phyloP scores from a whole-genome alignment of 768 basidiomycete genomes.

The Macrolepiota albuminosa region DNA sequence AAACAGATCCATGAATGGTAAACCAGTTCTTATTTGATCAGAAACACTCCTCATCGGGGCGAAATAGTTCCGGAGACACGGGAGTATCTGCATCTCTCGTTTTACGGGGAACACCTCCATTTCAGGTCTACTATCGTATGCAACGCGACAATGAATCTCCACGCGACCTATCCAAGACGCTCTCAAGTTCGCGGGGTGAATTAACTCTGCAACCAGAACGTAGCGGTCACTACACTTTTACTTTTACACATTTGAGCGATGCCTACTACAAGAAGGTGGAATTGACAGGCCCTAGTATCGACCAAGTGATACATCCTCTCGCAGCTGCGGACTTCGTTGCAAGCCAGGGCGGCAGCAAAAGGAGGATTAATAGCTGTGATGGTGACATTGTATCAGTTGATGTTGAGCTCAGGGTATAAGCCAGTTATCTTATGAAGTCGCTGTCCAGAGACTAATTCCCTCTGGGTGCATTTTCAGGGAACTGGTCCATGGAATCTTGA shows the following conservation, averaged over 20 bases:
- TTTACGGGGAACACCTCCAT: constrained; percentile 86
- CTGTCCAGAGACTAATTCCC: neutral
- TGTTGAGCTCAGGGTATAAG: constrained; percentile 72
- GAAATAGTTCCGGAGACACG: constrained; percentile 76
- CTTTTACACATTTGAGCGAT: constrained; percentile 76
- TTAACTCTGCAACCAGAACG: constrained; percentile 81
- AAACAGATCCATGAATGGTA: constrained; percentile 90
- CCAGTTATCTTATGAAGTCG: constrained; percentile 13
- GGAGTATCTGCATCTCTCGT: constrained; percentile 86
- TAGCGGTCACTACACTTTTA: constrained; percentile 87
- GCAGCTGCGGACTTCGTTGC: constrained; percentile 73
- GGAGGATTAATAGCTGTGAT: constrained; percentile 70
- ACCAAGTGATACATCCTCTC: constrained; percentile 86
- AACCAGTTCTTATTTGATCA: constrained; percentile 10
- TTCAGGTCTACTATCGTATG: constrained; percentile 74
- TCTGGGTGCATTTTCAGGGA: constrained; percentile 45
- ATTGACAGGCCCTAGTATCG: constrained; percentile 71
- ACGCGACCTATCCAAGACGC: constrained; percentile 54
- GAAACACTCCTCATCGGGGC: neutral
- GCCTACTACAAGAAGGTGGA: constrained; percentile 75
- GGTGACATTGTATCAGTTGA: constrained; percentile 72
- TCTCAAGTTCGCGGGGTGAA: constrained; percentile 71
- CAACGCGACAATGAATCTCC: constrained; percentile 66
- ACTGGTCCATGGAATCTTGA: constrained; percentile 88
- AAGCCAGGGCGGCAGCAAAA: constrained; percentile 38